Evolutionary conservation across 805 yeast genomes (phyloP), one percentile per base, ranked within the genome.

Genomic region (Suhomyces pyralidae): DNA sequence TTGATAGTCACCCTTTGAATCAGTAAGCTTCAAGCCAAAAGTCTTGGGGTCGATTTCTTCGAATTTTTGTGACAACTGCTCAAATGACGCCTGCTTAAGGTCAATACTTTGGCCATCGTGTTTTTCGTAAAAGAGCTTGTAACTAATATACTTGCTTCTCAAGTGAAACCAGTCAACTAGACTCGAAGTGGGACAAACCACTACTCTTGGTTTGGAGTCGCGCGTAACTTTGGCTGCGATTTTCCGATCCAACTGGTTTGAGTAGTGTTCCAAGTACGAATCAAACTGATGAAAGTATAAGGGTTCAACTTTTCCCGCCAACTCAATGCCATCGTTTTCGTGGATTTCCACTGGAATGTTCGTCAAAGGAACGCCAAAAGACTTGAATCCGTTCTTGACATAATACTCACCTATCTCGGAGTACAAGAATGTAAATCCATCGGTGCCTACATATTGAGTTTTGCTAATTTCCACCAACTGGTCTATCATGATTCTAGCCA

Each of bases 331-430:
- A 12, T 43, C 45, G 4, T 49, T 34, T 5, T 54, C 57, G 2
- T 43, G 20, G 14, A 54, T 57, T 14, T 45, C 48, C 48, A 66
- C 57, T 7, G 69, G 68, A 7, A 69, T 54, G 26, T 63, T 52
- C 26, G 68, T 53, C 49, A 74, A 57, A 3, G 71, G 74, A n/a
- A 76, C 73, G 19, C 59, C 66, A 45, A 64, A 62, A 3, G 78
- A 73, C 45, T 63, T 64, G 60, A 74, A 76, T 14, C 79, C 80
- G 49, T 61, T 59, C 22, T 64, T 63, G 46, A 62, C 51, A 55
- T 76, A 76, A 61, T 72, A 76, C 49, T 76, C 79, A 9, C 79
- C 79, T 9, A 76, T 67, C 55, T 76, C 80, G 2, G 78, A 72
- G 57, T 75, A 74, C 51, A 76, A 65, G 54, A 70, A 69, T 7